Evolutionary conservation across 2,329 filamentous ascomycete genomes (phyloP).

Genomic region (Alternaria novae-zelandiae): DNA sequence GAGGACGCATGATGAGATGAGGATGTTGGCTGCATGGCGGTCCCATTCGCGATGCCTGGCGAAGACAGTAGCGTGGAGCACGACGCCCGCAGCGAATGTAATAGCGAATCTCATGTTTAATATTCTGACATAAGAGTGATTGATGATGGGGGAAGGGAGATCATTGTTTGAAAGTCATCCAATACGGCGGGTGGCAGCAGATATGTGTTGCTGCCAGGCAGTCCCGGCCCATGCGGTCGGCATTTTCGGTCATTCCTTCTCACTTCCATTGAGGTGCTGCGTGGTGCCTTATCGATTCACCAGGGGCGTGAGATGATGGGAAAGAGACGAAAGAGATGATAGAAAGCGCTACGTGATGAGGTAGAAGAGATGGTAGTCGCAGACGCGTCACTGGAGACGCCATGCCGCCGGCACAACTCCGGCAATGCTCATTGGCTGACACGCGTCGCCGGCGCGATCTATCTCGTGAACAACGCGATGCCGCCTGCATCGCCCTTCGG

Average conservation of each 20-base stretch:
- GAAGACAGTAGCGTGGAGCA: slow-evolving; percentile 5
- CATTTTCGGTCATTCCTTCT: not conserved
- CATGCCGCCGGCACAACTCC: not conserved
- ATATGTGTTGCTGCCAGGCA: not conserved
- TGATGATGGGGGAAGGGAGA: not conserved
- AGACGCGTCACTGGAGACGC: not conserved
- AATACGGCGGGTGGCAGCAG: not conserved
- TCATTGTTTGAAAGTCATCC: not conserved
- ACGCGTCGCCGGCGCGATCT: not conserved
- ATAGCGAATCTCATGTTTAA: not conserved
- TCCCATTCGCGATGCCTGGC: slow-evolving; percentile 12
- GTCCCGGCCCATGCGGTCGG: not conserved
- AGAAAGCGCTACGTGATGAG: not conserved
- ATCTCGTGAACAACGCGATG: slow-evolving; percentile 29
- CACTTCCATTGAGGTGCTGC: not conserved
- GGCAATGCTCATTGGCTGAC: not conserved
- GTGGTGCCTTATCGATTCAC: not conserved
- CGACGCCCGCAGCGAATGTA: slow-evolving; percentile 3
- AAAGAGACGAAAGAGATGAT: not conserved
- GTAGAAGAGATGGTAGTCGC: not conserved
- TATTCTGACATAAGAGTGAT: not conserved
- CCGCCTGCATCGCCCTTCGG: slow-evolving; percentile 10
- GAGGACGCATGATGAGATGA: not conserved
- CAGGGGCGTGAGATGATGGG: not conserved
- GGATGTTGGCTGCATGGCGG: slow-evolving; percentile 1